A percentile compares a stretch with the other conserved stretches of the same genome.
Conservation (phyloP, 2,329 filamentous ascomycete species). For the Pestalotiopsis sp. region DNA sequence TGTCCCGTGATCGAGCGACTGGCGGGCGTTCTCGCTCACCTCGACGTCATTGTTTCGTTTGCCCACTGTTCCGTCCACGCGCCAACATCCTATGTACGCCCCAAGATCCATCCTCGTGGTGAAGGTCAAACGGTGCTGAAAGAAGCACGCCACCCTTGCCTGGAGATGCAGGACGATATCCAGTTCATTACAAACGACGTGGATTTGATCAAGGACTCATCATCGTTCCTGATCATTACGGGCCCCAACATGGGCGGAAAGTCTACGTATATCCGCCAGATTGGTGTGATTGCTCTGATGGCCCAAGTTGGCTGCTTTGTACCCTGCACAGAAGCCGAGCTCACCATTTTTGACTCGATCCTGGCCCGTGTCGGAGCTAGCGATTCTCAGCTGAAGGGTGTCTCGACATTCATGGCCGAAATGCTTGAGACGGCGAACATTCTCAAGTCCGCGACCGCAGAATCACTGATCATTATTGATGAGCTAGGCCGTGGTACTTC, state of each 20-base stretch:
- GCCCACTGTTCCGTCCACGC: conserved; percentile 93
- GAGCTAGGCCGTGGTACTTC: conserved; percentile 95
- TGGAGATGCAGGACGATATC: conserved; percentile 98
- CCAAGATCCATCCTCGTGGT: conserved; percentile 86
- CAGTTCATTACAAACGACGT: conserved; percentile 99
- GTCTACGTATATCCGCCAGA: conserved; percentile 96
- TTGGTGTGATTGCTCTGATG: conserved; percentile 95
- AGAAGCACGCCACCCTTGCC: conserved; percentile 93
- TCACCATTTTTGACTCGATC: conserved; percentile 96
- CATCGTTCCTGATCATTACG: conserved; percentile 94
- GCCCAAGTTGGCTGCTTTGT: conserved; percentile 97
- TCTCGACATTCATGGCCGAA: conserved; percentile 99
- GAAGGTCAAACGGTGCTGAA: conserved; percentile 87
- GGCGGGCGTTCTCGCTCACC: conserved; percentile 84
- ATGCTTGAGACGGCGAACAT: conserved; percentile 99
- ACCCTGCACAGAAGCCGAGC: conserved; percentile 84
- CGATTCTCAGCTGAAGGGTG: conserved; percentile 95
- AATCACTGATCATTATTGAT: conserved; percentile 98
- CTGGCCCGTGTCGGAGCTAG: conserved; percentile 93
- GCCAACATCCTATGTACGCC: conserved; percentile 86
- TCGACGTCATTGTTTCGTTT: conserved; percentile 93
- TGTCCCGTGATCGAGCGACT: conserved; percentile 89
- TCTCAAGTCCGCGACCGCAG: conserved; percentile 91
- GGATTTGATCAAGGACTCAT: conserved; percentile 73
- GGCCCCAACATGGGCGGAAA: conserved; percentile 99